Percentiles rank a stretch among this genome's conserved stretches.
Evolutionary conservation across 495 filamentous ascomycete genomes (phyloP).

Genomic region (Acidiella bohemica): DNA sequence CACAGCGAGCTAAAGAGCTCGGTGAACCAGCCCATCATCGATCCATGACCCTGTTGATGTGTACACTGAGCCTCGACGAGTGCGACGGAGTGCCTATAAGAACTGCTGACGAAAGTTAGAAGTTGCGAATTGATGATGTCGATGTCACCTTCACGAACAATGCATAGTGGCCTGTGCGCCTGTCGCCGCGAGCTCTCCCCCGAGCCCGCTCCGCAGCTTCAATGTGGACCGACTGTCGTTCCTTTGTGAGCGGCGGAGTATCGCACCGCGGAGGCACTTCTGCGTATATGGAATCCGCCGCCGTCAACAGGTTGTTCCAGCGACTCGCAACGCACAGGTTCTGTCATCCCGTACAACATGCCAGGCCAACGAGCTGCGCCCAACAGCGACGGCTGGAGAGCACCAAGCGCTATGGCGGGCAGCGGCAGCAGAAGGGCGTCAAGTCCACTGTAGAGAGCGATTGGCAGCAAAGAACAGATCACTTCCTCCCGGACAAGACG

Average conservation of each 20-base stretch:
- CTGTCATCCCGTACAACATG: background rate
- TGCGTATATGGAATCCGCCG: background rate
- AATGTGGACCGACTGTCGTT: no score
- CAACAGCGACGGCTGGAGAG: background rate
- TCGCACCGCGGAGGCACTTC: no score
- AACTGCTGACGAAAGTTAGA: no score
- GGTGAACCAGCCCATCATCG: slow-evolving; percentile 9
- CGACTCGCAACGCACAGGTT: background rate
- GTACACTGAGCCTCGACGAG: no score
- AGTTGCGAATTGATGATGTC: no score
- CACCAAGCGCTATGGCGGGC: background rate
- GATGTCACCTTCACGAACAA: no score
- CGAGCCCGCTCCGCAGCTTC: background rate
- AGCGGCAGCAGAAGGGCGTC: background rate
- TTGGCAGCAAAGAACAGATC: slow-evolving; percentile 70
- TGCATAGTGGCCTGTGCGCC: no score
- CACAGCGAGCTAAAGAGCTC: slow-evolving; percentile 11
- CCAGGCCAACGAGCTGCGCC: background rate
- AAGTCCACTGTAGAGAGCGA: slow-evolving; percentile 31
- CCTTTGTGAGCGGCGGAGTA: no score
- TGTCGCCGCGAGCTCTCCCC: no score
- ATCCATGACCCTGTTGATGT: no score
- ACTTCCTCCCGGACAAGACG: slow-evolving; percentile 57
- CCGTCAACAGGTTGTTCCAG: background rate
- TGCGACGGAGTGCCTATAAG: no score